Conservation (phyloP, 257 asterid genomes). For the Apocynum venetum region DNA sequence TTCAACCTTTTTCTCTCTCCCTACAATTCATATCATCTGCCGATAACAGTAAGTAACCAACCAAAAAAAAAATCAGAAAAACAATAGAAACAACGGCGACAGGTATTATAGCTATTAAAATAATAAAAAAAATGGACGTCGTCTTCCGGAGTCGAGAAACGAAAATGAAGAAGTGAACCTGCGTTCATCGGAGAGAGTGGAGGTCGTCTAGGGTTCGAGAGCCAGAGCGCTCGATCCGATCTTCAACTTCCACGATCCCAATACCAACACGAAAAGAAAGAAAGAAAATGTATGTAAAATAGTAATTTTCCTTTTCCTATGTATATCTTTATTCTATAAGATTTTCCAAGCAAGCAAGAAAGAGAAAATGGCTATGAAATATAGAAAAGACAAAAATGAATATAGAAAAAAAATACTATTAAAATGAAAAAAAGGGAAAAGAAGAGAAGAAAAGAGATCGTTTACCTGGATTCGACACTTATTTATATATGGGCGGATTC, state of each 20-base stretch:
- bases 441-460: slow-evolving; percentile 4
- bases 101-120: not conserved
- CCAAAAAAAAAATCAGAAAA: not conserved
- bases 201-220: slow-evolving; percentile 46
- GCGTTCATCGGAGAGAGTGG: slow-evolving; percentile 45
- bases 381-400: not conserved
- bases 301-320: not conserved
- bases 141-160: not conserved
- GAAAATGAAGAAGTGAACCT: slow-evolving; percentile 32
- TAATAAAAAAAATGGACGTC: not conserved
- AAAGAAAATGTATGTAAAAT: not conserved
- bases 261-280: slow-evolving; percentile 14
- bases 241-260: slow-evolving; percentile 55
- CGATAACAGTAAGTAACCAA: not conserved
- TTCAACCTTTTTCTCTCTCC: slow-evolving; percentile 21
- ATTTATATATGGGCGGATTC: not conserved
- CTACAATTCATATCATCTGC: slow-evolving; percentile 28
- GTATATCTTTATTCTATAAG: not conserved
- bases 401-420: not conserved
- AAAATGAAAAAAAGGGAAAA: not conserved
- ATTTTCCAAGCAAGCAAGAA: not conserved
- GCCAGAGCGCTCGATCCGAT: slow-evolving; percentile 54
- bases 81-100: not conserved
- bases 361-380: not conserved
- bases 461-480: not conserved